Percentiles rank a stretch among this genome's conserved stretches.
phyloP scores from a whole-genome alignment of 139 green algal species.

The Yamagishiella unicocca region DNA sequence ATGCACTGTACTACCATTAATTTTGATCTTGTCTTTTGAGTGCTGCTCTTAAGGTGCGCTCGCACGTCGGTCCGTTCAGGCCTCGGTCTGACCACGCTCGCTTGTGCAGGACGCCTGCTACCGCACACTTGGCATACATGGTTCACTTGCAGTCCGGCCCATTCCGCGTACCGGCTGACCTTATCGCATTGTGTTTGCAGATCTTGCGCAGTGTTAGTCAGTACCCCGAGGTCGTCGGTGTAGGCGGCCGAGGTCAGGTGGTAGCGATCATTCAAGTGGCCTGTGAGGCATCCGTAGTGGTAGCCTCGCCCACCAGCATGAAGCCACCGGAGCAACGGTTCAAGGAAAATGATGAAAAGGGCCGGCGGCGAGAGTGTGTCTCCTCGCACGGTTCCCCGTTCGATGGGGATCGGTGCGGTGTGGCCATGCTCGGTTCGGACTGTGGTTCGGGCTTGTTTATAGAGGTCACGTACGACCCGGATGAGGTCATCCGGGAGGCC shows the following conservation, averaged over 20 bases:
- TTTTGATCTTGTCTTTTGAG: not conserved
- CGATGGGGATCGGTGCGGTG: constrained; percentile 44
- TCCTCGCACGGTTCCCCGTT: constrained; percentile 61
- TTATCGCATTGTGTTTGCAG: not conserved
- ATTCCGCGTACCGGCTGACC: not conserved
- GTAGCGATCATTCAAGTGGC: not conserved
- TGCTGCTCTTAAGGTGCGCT: not conserved
- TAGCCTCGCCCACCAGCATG: not conserved
- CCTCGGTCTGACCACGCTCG: not conserved
- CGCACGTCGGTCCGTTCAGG: not conserved
- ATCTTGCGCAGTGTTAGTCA: not conserved
- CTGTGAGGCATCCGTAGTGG: constrained; percentile 11
- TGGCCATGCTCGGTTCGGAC: constrained; percentile 12
- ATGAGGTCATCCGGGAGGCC: constrained; percentile 54
- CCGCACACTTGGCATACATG: not conserved
- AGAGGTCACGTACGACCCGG: constrained; percentile 55
- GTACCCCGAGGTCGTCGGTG: not conserved
- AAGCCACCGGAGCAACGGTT: constrained; percentile 20
- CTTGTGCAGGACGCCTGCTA: not conserved
- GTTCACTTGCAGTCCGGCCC: not conserved
- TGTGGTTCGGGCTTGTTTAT: constrained; percentile 41
- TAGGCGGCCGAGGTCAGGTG: not conserved
- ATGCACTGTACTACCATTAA: not conserved
- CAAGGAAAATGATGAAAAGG: constrained; percentile 45
- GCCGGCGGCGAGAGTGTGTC: constrained; percentile 63